Conservation (phyloP, 2,329 filamentous ascomycete species). For the Talaromyces piceae region DNA sequence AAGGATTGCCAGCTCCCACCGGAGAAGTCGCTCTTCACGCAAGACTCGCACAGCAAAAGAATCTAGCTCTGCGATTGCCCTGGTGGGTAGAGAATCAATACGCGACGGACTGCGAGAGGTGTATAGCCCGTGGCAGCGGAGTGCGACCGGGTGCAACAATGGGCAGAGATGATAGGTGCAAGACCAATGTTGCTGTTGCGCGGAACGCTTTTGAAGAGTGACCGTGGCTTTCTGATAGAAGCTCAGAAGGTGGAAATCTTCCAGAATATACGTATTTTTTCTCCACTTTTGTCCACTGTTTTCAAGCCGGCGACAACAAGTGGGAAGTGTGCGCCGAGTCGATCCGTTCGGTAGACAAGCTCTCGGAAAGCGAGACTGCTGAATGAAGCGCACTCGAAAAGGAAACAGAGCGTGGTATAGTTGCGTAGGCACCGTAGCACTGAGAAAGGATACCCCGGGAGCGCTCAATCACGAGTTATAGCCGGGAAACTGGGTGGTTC, state of each 20-base stretch:
- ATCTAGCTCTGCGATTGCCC: background rate
- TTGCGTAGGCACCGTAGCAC: too few relatives aligned
- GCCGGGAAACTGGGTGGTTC: background rate
- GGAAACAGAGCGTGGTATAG: background rate
- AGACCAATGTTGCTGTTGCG: background rate
- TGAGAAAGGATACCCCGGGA: background rate
- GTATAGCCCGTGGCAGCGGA: background rate
- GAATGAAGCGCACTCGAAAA: background rate
- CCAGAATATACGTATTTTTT: background rate
- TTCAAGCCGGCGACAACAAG: background rate
- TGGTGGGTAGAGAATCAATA: background rate
- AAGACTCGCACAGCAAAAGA: background rate
- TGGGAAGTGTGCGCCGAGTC: background rate
- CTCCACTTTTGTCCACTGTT: background rate
- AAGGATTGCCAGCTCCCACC: constrained; percentile 23
- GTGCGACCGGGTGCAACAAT: background rate
- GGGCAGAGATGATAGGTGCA: background rate
- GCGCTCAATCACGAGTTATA: background rate
- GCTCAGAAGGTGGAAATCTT: background rate
- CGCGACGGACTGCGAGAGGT: background rate
- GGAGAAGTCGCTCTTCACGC: background rate
- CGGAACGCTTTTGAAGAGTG: background rate
- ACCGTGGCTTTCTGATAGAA: background rate
- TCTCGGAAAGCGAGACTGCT: background rate
- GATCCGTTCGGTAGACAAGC: background rate